Evolutionary conservation across 441 rosid genomes (phyloP), one percentile per base, ranked within the genome.

Genomic region (Adansonia grandidieri): DNA sequence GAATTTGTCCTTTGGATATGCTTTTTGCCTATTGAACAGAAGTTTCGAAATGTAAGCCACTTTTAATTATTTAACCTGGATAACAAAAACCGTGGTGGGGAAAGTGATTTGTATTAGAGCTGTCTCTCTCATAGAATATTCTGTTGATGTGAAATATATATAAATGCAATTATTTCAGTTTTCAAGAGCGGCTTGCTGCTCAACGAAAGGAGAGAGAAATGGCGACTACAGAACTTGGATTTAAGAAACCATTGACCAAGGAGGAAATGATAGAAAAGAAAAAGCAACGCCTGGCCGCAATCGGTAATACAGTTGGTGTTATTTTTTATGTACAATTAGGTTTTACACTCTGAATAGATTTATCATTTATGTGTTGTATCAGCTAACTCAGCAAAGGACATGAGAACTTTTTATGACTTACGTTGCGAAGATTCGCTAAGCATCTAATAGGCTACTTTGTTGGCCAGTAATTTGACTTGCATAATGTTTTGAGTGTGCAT

Each of bases 221-320:
- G 88, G 94, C 89, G 44, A 84, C 91, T 37, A 65, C 84, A 73
- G 88, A 93, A 82, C 98, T 96, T 79, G 99, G 99, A 53, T 94
- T 94, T 80, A 96, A 94, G 82, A 91, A 93, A 84, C 98, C 90
- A 58, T 74, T 96, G 85, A 90, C 84, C 84, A 94, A 89, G 81
- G 97, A 92, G 86, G 99, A 96, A 89, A 94, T 85, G 82, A 87
- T 88, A n/a, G 95, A 90, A 87, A 94, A 96, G 82, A 96, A 88
- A 93, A 96, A 96, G 88, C 93, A 96, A 88, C 93, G 99, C 5
- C 87, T 96, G 70, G 98, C 99, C 82, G 99, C 99, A 70, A 96
- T 96, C 1, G 99, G 97, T 92, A 37, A 37, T 37, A 37, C 42
- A 37, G 42, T 37, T 37, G 42, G 42, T 37, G 42, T 37, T 37